phyloP scores from a whole-genome alignment of 176 grass and related monocot genomes.

The Oryza glumipatula region DNA sequence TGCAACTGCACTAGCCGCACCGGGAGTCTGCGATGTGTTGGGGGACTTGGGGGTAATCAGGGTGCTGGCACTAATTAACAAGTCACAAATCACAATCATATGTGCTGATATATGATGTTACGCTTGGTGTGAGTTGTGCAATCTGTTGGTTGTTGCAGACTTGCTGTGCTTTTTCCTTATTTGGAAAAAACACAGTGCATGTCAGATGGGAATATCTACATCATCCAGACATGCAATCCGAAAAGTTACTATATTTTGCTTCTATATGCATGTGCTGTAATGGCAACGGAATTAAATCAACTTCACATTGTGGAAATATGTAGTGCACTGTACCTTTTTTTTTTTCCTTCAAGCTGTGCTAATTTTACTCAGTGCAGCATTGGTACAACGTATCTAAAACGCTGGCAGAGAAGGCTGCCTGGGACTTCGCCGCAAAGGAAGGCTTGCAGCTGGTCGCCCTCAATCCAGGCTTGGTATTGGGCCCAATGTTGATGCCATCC shows the following conservation, averaged over 20 bases:
- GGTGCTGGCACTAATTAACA: no score
- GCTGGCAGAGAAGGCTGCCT: conserved; percentile 61
- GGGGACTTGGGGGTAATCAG: no score
- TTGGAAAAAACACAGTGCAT: background rate
- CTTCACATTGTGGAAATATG: background rate
- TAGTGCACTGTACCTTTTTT: background rate
- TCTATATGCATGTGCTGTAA: background rate
- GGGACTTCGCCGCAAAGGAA: conserved; percentile 53
- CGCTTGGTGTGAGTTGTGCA: background rate
- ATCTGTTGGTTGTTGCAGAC: background rate
- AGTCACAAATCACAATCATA: no score
- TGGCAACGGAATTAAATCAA: background rate
- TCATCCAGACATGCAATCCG: background rate
- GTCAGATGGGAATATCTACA: no score
- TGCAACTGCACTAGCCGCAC: background rate
- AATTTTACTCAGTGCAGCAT: conserved; percentile 20
- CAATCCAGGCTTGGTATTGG: conserved; percentile 57
- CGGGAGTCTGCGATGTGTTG: no score
- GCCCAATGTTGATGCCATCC: conserved; percentile 43
- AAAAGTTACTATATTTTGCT: background rate
- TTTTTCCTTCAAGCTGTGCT: background rate
- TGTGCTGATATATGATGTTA: background rate
- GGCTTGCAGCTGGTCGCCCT: conserved; percentile 52
- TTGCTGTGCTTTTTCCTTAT: no score
- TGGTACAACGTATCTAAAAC: conserved; percentile 71